phyloP scores from a whole-genome alignment of 108 stramenopile species.

The Nitzschia putrida region DNA sequence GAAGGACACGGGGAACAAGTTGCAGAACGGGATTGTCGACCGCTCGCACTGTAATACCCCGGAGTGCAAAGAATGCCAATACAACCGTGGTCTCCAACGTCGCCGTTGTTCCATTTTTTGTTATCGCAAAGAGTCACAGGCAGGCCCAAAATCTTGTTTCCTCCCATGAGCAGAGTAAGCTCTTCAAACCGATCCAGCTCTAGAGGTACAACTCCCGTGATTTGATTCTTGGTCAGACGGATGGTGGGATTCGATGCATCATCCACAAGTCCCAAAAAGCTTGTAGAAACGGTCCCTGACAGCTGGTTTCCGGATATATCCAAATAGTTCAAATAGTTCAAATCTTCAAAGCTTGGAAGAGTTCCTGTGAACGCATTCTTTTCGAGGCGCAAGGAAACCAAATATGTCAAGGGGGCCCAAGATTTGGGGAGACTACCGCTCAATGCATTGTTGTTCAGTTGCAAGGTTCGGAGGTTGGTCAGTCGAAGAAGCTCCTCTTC shows the following conservation, averaged over 20 bases:
- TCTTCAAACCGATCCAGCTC: constrained; percentile 50
- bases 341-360: constrained; percentile 41
- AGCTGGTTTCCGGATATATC: constrained; percentile 35
- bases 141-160: constrained; percentile 44
- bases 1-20: constrained; percentile 31
- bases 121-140: constrained; percentile 37
- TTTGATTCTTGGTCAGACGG: constrained; percentile 18
- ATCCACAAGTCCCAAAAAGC: constrained; percentile 20
- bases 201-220: constrained; percentile 19
- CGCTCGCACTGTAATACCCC: constrained; percentile 55
- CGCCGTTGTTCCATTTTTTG: constrained; percentile 53
- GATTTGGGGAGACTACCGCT: constrained; percentile 30
- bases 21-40: constrained; percentile 41
- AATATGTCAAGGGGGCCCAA: constrained; percentile 14
- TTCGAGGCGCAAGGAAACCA: constrained; percentile 10
- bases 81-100: constrained; percentile 56
- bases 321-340: constrained; percentile 25
- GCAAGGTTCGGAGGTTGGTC: constrained; percentile 42
- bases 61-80: constrained; percentile 71
- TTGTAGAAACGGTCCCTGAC: constrained; percentile 30
- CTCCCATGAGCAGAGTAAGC: constrained; percentile 47
- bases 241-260: constrained; percentile 22
- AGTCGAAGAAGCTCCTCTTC: constrained; percentile 42
- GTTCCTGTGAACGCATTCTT: constrained; percentile 21
- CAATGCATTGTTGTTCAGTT: constrained; percentile 49